phyloP scores from a whole-genome alignment of 345 rosid genomes.

The Noccaea bulbosa region DNA sequence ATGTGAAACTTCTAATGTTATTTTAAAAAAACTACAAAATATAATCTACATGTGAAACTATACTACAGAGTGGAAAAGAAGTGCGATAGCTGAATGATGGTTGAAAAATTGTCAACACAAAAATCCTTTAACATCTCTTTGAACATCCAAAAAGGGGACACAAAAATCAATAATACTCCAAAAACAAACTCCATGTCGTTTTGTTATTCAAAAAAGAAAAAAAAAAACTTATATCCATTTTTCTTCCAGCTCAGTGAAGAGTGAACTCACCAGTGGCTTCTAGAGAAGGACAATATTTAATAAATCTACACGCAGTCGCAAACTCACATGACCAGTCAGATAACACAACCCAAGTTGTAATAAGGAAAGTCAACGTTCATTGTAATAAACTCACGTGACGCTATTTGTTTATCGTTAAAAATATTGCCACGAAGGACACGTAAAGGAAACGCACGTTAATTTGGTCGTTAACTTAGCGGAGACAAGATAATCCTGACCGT shows the following conservation, averaged over 20 bases:
- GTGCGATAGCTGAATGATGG: too few species aligned
- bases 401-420: conserved; percentile 22
- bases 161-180: not conserved
- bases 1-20: too few species aligned
- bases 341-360: not conserved
- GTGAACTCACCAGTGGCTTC: conserved; percentile 31
- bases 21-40: not conserved
- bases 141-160: not conserved
- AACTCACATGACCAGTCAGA: conserved; percentile 20
- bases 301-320: conserved; percentile 21
- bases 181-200: not conserved
- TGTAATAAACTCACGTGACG: conserved; percentile 35
- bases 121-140: not conserved
- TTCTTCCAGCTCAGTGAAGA: not conserved
- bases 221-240: not conserved
- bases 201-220: not conserved
- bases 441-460: conserved; percentile 30
- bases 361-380: conserved; percentile 28
- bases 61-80: not conserved
- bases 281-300: conserved; percentile 3
- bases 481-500: conserved; percentile 27
- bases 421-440: conserved; percentile 29
- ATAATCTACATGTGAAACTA: not conserved
- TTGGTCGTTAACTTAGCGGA: conserved; percentile 22
- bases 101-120: not conserved